phyloP scores from a whole-genome alignment of 768 basidiomycete genomes.

The Chalciporus sphaerocephalus region DNA sequence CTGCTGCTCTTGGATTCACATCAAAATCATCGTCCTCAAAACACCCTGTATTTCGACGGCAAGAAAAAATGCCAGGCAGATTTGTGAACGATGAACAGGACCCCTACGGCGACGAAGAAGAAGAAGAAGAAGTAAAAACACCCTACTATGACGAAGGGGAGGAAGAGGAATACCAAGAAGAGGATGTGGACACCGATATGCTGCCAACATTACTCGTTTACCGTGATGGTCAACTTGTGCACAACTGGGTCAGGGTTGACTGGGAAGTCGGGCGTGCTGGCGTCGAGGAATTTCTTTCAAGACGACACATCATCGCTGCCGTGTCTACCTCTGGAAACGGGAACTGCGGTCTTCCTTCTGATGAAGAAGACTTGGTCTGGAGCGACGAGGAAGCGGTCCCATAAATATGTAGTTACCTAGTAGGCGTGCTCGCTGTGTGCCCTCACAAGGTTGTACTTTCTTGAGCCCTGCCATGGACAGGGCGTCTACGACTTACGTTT shows the following conservation, averaged over 20 bases:
- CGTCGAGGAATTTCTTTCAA: slow-evolving; percentile 62
- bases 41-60: slow-evolving; percentile 4
- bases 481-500: background rate
- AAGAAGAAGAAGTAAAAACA: slow-evolving; percentile 29
- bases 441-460: too few species aligned
- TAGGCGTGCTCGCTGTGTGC: too few species aligned
- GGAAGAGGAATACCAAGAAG: slow-evolving; percentile 47
- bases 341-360: slow-evolving; percentile 45
- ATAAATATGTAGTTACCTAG: too few species aligned
- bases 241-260: slow-evolving; percentile 85
- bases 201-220: slow-evolving; percentile 77
- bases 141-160: slow-evolving; percentile 38
- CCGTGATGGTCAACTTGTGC: slow-evolving; percentile 75
- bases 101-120: slow-evolving; percentile 38
- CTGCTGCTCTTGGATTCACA: slow-evolving; percentile 71
- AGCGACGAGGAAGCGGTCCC: slow-evolving; percentile 43
- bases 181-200: slow-evolving; percentile 72
- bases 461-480: background rate
- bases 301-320: slow-evolving; percentile 26
- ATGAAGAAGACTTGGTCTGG: slow-evolving; percentile 51
- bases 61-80: slow-evolving; percentile 21
- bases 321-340: slow-evolving; percentile 24
- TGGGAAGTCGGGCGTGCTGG: slow-evolving; percentile 75
- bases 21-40: slow-evolving; percentile 29
- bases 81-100: slow-evolving; percentile 43